phyloP scores from a whole-genome alignment of 768 basidiomycete species.

The Amanita exitialis region DNA sequence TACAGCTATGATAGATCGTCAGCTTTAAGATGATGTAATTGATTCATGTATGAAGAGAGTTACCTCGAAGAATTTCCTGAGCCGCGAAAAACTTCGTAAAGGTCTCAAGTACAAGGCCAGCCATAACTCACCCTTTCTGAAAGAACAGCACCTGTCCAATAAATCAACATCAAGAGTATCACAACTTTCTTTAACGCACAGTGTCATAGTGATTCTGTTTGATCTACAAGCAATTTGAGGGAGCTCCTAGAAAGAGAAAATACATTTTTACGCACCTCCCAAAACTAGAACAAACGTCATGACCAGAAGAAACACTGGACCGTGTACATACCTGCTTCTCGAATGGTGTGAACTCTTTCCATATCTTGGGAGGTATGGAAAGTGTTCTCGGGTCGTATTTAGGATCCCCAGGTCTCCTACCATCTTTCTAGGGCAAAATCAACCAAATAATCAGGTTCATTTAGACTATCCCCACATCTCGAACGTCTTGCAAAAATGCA shows the following conservation, averaged over 20 bases:
- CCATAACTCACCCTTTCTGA: slow-evolving; percentile 75
- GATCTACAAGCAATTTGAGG: slow-evolving; percentile 39
- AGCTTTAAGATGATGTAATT: background rate
- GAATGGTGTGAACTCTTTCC: slow-evolving; percentile 87
- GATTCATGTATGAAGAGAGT: background rate
- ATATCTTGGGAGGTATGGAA: slow-evolving; percentile 64
- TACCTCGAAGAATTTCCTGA: slow-evolving; percentile 76
- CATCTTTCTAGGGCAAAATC: slow-evolving; percentile 55
- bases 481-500: slow-evolving; percentile 58
- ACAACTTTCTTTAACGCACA: slow-evolving; percentile 22
- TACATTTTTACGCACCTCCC: slow-evolving; percentile 42
- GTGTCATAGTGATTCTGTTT: slow-evolving; percentile 98
- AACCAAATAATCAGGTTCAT: background rate
- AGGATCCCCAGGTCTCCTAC: slow-evolving; percentile 63
- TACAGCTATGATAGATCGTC: slow-evolving; percentile 45
- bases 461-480: slow-evolving; percentile 43
- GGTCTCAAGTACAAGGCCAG: background rate
- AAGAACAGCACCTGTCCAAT: slow-evolving; percentile 74
- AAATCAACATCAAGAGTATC: slow-evolving; percentile 9
- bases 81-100: slow-evolving; percentile 1
- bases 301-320: background rate
- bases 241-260: background rate
- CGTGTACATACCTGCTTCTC: slow-evolving; percentile 63
- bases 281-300: slow-evolving; percentile 38
- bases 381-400: slow-evolving; percentile 89